A percentile compares a stretch with the other conserved stretches of the same genome.
phyloP scores from a whole-genome alignment of 208 protist genomes.

The Herpetomonas muscarum region DNA sequence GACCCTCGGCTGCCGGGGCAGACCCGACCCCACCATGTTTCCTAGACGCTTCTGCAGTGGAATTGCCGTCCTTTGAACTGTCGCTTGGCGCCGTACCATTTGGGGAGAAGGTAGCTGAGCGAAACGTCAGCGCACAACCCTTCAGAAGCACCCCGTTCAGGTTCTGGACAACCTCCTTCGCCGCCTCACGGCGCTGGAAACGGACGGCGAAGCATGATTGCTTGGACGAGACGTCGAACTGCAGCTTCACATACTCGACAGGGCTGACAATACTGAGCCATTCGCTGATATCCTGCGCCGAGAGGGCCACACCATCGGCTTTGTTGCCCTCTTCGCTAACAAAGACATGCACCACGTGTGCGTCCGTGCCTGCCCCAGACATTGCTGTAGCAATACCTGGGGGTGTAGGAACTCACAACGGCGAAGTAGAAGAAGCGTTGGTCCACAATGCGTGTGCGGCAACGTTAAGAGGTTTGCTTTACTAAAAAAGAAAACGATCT shows the following conservation, averaged over 20 bases:
- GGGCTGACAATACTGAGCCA: slow-evolving; percentile 67
- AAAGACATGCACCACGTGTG: slow-evolving; percentile 53
- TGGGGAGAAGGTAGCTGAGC: slow-evolving; percentile 49
- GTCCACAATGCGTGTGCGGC: too few relatives aligned
- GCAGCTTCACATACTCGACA: slow-evolving; percentile 64
- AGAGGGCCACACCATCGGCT: slow-evolving; percentile 18
- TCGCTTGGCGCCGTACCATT: slow-evolving; percentile 34
- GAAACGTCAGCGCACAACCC: too few relatives aligned
- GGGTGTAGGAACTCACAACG: too few relatives aligned
- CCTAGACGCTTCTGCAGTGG: not conserved
- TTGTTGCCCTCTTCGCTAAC: slow-evolving; percentile 31
- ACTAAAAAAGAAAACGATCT: too few relatives aligned
- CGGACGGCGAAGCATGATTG: slow-evolving; percentile 51
- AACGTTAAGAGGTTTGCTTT: too few relatives aligned
- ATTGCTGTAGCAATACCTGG: too few relatives aligned
- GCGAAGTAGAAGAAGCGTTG: too few relatives aligned
- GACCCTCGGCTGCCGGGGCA: too few relatives aligned
- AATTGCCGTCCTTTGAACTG: not conserved
- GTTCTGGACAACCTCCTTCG: slow-evolving; percentile 57
- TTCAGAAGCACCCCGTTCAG: slow-evolving; percentile 64
- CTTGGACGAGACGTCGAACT: slow-evolving; percentile 53
- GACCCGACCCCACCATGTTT: too few relatives aligned
- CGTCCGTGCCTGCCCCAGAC: slow-evolving; percentile 20
- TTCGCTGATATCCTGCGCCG: slow-evolving; percentile 59
- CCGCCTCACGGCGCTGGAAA: slow-evolving; percentile 36